Evolutionary conservation across 1,284 basidiomycete genomes (phyloP).

Genomic region (Ganoderma resinaceum): DNA sequence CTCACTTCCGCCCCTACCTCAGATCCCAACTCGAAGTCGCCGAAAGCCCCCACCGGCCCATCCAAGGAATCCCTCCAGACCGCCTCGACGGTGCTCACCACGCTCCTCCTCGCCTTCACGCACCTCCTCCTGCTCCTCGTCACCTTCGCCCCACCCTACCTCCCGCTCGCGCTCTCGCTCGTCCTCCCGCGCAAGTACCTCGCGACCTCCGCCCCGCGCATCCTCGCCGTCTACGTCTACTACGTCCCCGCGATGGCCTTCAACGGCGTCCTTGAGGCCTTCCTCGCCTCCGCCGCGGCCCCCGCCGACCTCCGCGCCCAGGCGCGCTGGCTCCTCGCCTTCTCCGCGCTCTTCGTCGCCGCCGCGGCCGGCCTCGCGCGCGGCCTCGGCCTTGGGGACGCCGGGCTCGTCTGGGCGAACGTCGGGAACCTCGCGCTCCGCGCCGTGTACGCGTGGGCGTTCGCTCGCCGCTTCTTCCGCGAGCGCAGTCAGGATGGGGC

Average conservation of each 20-base stretch:
- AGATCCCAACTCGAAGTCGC: neutral
- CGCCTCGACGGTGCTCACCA: constrained; percentile 47
- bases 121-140: constrained; percentile 80
- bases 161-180: constrained; percentile 71
- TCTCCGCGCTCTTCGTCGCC: constrained; percentile 66
- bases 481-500: constrained; percentile 19
- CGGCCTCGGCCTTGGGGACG: constrained; percentile 62
- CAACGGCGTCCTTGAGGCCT: constrained; percentile 91
- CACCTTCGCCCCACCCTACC: constrained; percentile 77
- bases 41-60: constrained; percentile 17
- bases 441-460: constrained; percentile 58
- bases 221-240: constrained; percentile 81
- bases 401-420: constrained; percentile 80
- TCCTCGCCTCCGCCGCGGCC: constrained; percentile 81
- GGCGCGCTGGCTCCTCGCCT: constrained; percentile 73
- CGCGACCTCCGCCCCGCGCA: constrained; percentile 73
- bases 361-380: constrained; percentile 58
- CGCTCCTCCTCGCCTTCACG: constrained; percentile 66
- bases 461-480: constrained; percentile 38
- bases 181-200: constrained; percentile 79
- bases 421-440: constrained; percentile 67
- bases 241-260: constrained; percentile 89
- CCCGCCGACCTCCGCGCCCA: constrained; percentile 69
- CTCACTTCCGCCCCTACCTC: constrained; percentile 43
- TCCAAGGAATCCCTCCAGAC: constrained; percentile 33